Evolutionary conservation across 345 rosid genomes (phyloP).

Genomic region (Rhizophora mangle): DNA sequence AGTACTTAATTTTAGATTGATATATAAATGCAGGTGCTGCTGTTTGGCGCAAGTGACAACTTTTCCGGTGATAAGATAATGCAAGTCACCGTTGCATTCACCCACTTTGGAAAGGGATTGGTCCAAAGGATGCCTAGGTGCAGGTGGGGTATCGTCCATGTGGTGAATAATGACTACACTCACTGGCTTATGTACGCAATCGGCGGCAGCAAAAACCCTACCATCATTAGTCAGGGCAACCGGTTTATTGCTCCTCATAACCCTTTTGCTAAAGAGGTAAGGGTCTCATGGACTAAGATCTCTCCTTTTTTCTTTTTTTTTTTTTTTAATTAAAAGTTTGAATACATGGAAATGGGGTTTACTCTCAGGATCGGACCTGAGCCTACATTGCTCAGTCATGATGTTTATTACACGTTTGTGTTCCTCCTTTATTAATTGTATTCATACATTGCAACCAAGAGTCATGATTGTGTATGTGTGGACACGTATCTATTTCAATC

Average conservation of each 20-base stretch:
- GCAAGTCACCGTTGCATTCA: constrained; percentile 6
- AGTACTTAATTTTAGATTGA: background rate
- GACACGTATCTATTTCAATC: too few relatives aligned
- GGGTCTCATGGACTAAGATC: too few relatives aligned
- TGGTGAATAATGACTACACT: constrained; percentile 1
- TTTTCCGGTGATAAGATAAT: constrained; percentile 1
- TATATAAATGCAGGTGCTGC: background rate
- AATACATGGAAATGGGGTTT: too few relatives aligned
- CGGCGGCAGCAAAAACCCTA: constrained; percentile 5
- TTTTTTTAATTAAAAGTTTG: too few relatives aligned
- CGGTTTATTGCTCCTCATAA: background rate
- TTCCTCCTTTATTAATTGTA: too few relatives aligned
- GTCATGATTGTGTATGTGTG: too few relatives aligned
- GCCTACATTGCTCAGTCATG: too few relatives aligned
- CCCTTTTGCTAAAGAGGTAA: background rate
- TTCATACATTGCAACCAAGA: too few relatives aligned
- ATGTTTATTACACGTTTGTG: too few relatives aligned
- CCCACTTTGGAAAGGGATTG: constrained; percentile 1
- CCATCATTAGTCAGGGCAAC: constrained; percentile 9
- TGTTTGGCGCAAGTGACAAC: background rate
- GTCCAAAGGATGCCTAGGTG: constrained; percentile 6
- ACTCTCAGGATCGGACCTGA: too few relatives aligned
- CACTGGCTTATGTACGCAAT: constrained; percentile 11
- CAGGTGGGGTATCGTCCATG: constrained; percentile 5
- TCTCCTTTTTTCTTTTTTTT: too few relatives aligned